Conservation (phyloP, 192 early-diverging fungal species). For the Coemansia asiatica region DNA sequence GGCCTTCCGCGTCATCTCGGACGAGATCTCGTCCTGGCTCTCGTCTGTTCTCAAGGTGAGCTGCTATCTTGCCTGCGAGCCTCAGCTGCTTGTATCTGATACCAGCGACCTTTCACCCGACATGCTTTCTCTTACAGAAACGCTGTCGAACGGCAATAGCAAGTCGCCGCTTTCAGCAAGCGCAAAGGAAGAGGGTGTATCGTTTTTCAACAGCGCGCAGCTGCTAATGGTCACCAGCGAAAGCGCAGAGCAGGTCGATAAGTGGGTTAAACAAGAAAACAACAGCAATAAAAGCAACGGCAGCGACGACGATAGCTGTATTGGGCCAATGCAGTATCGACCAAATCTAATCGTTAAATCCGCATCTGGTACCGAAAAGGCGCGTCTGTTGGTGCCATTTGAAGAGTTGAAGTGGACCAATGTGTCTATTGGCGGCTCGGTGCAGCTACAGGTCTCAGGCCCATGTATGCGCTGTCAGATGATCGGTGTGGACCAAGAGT, state of each 20-base stretch:
- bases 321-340: slow-evolving; percentile 59
- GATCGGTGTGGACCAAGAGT: slow-evolving; percentile 71
- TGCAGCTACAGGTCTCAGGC: slow-evolving; percentile 44
- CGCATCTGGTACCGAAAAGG: slow-evolving; percentile 21
- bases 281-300: slow-evolving; percentile 1
- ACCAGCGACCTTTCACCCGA: slow-evolving; percentile 2
- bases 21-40: slow-evolving; percentile 49
- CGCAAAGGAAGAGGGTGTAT: slow-evolving; percentile 17
- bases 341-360: slow-evolving; percentile 69
- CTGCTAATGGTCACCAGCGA: slow-evolving; percentile 66
- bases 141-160: neutral
- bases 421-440: slow-evolving; percentile 9
- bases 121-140: neutral
- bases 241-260: slow-evolving; percentile 58
- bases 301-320: neutral
- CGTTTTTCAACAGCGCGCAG: slow-evolving; percentile 73
- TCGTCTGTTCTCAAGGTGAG: slow-evolving; percentile 50
- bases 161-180: neutral
- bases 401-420: slow-evolving; percentile 66
- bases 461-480: slow-evolving; percentile 74
- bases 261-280: slow-evolving; percentile 53
- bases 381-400: slow-evolving; percentile 55
- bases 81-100: slow-evolving; percentile 18
- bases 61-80: slow-evolving; percentile 54
- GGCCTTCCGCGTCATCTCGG: slow-evolving; percentile 25